Evolutionary conservation across 495 filamentous ascomycete genomes (phyloP).

Genomic region (Hyaloscypha variabilis): DNA sequence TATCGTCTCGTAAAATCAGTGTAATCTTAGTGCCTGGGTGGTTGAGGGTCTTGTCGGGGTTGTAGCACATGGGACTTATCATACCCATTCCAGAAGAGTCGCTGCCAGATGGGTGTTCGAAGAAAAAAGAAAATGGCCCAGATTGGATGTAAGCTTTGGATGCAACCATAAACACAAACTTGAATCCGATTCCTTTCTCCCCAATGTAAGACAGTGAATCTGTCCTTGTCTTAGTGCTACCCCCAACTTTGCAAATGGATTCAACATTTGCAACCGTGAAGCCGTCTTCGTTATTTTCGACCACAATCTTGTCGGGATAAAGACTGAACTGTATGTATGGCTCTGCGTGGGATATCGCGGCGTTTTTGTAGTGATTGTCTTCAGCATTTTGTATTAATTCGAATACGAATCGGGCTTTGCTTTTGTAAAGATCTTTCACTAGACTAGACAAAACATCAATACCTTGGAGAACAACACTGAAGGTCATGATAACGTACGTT

Average conservation of each 20-base stretch:
- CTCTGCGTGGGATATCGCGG: neutral
- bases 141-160: slow-evolving; percentile 43
- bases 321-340: slow-evolving; percentile 35
- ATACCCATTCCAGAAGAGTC: slow-evolving; percentile 46
- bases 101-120: slow-evolving; percentile 34
- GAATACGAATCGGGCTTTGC: slow-evolving; percentile 40
- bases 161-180: slow-evolving; percentile 49
- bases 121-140: slow-evolving; percentile 42
- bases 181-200: slow-evolving; percentile 53
- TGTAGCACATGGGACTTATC: slow-evolving; percentile 37
- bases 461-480: no score
- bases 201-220: slow-evolving; percentile 38
- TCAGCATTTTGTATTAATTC: slow-evolving; percentile 50
- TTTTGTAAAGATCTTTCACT: slow-evolving; percentile 39
- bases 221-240: slow-evolving; percentile 38
- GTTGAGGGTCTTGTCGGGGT: neutral
- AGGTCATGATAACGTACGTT: no score
- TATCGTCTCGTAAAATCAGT: slow-evolving; percentile 2
- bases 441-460: neutral
- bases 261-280: slow-evolving; percentile 38
- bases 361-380: slow-evolving; percentile 38
- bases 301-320: slow-evolving; percentile 28
- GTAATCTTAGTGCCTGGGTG: slow-evolving; percentile 14
- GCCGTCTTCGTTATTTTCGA: slow-evolving; percentile 46
- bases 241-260: slow-evolving; percentile 41